Evolutionary conservation across 1,139 yeast species (phyloP).

Genomic region (Diutina sp.): DNA sequence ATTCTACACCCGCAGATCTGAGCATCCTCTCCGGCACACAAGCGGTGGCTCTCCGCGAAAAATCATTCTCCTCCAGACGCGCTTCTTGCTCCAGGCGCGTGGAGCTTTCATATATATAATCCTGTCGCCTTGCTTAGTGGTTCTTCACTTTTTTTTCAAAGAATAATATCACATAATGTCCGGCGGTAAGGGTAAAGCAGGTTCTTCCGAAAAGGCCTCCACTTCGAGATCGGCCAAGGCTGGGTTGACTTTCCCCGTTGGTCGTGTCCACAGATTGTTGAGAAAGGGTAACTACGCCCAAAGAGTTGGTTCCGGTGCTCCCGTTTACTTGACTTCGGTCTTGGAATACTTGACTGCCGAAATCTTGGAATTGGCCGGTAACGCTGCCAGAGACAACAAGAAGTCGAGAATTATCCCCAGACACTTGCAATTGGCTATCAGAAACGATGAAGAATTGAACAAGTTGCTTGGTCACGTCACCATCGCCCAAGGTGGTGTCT

Average conservation of each 20-base stretch:
- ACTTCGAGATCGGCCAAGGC: slow-evolving; percentile 98
- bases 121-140: not conserved
- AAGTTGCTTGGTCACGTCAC: slow-evolving; percentile 88
- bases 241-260: slow-evolving; percentile 98
- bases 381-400: slow-evolving; percentile 97
- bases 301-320: slow-evolving; percentile 98
- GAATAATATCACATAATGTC: slow-evolving; percentile 44
- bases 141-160: not conserved
- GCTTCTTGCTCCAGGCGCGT: not conserved
- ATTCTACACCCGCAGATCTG: not conserved
- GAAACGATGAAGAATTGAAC: slow-evolving; percentile 97
- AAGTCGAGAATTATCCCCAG: slow-evolving; percentile 98
- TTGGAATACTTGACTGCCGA: slow-evolving; percentile 95
- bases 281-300: slow-evolving; percentile 99
- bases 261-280: slow-evolving; percentile 95
- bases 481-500: slow-evolving; percentile 96
- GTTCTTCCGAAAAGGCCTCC: slow-evolving; percentile 84
- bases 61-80: not conserved
- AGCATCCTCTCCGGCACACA: not conserved
- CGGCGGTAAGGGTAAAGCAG: slow-evolving; percentile 98
- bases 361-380: slow-evolving; percentile 96
- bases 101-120: not conserved
- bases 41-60: not conserved
- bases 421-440: slow-evolving; percentile 95
- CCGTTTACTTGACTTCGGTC: slow-evolving; percentile 92